Evolutionary conservation across 805 yeast species (phyloP), one percentile per base, ranked within the genome.

Genomic region (Candida odintsovae): DNA sequence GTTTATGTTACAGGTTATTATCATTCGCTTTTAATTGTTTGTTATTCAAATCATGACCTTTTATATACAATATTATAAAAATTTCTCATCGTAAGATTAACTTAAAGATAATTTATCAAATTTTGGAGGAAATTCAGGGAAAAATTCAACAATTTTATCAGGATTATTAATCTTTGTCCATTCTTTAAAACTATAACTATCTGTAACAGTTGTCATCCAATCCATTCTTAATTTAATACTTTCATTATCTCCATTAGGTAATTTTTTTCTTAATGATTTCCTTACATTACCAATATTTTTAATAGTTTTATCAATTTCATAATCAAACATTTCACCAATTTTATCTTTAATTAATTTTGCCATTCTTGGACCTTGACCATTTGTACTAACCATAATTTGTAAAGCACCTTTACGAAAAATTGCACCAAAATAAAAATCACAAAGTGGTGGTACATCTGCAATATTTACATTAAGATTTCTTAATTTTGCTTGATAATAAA

Each of bases 341-440:
- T 76, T 75, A 46, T 75, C 72, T 20, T 83, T 76, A 45, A 87
- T 82, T 35, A 78, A 66, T 48, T 78, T 74, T 43, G 89, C 83
- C 55, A 87, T 73, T 45, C 94, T 66, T 1, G 96, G 96, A 2
- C 90, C 83, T 55, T 81, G 77, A 4, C 95, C 95, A 62, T 86
- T 86, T 12, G 95, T 86, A 36, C 88, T 79, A 13, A 87, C 83
- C 90, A 87, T 82, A 35, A 87, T 73, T 59, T 86, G 94, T 42
- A 87, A 67, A 15, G 81, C 78, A 15, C 90, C 94, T 52, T 77
- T 77, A 57, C 86, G 73, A 62, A 78, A 80, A 68, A 83, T 80
- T 21, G 90, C 78, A 1, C 95, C 96, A 63, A 87, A 87, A 67
- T 86, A 87, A 64, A 86, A 87, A 63, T 87, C 96, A 67, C 96